A percentile compares a stretch with the other conserved stretches of the same genome.
Conservation (phyloP, 1,284 basidiomycete genomes). For the Leccinum glutinopallens region DNA sequence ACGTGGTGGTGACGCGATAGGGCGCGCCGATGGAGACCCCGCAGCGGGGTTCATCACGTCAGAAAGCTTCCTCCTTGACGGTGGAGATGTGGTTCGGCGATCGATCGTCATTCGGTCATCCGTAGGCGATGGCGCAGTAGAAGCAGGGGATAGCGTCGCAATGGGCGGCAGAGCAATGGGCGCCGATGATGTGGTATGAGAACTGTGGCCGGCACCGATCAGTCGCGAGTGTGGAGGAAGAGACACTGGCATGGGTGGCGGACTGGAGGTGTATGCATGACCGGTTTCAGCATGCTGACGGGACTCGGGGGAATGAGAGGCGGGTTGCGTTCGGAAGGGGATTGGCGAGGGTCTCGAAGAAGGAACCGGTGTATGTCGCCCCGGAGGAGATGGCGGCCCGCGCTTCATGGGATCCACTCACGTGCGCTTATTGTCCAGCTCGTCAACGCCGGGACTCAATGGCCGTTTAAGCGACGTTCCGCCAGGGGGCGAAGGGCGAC, state of each 20-base stretch:
- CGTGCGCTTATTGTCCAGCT: slow-evolving; percentile 62
- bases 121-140: slow-evolving; percentile 53
- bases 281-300: slow-evolving; percentile 45
- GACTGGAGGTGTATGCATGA: slow-evolving; percentile 51
- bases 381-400: slow-evolving; percentile 52
- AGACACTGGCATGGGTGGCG: slow-evolving; percentile 53
- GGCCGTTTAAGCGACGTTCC: slow-evolving; percentile 59
- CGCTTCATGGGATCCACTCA: slow-evolving; percentile 59
- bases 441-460: slow-evolving; percentile 63
- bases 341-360: slow-evolving; percentile 71
- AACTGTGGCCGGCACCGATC: slow-evolving; percentile 51
- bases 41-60: slow-evolving; percentile 55
- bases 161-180: slow-evolving; percentile 61
- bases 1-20: slow-evolving; percentile 40
- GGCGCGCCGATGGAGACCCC: slow-evolving; percentile 43
- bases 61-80: slow-evolving; percentile 50
- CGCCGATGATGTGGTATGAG: slow-evolving; percentile 31
- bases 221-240: slow-evolving; percentile 75
- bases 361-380: slow-evolving; percentile 50
- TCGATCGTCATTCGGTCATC: slow-evolving; percentile 54
- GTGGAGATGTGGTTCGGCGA: slow-evolving; percentile 47
- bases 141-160: slow-evolving; percentile 61
- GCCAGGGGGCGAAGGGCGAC: slow-evolving; percentile 51
- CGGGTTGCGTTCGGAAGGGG: slow-evolving; percentile 70
- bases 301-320: slow-evolving; percentile 63